These are phyloP conservation scores for Calonectria pseudoturangicola DNA, from an alignment of 2,329 filamentous ascomycete genomes.

Conservation along the genomic window DNA sequence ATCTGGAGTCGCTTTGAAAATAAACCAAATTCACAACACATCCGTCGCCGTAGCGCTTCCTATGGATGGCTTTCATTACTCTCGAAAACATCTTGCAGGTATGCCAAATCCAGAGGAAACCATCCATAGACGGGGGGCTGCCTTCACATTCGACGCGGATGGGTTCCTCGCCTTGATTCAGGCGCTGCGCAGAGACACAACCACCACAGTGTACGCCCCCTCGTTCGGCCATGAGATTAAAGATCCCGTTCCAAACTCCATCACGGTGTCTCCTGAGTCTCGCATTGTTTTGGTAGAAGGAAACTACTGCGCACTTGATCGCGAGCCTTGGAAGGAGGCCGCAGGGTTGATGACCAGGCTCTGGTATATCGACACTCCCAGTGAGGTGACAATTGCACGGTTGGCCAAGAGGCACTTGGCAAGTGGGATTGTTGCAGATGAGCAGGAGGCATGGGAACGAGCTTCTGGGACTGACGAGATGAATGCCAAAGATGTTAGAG, in stretches of 20 bases:
- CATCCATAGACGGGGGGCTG: constrained; percentile 28
- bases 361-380: constrained; percentile 23
- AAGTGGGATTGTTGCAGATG: constrained; percentile 11
- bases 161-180: constrained; percentile 3
- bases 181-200: neutral
- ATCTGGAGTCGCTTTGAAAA: neutral
- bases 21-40: neutral
- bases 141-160: constrained; percentile 28
- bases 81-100: neutral
- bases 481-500: constrained; percentile 29
- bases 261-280: neutral
- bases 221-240: constrained; percentile 19
- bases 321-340: constrained; percentile 21
- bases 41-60: neutral
- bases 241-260: constrained; percentile 15
- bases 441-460: constrained; percentile 25
- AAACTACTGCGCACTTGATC: constrained; percentile 15
- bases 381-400: neutral
- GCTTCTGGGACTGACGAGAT: constrained; percentile 27
- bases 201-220: neutral
- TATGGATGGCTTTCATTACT: constrained; percentile 26
- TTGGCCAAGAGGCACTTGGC: constrained; percentile 9
- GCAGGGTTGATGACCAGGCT: constrained; percentile 24
- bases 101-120: constrained; percentile 24
- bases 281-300: constrained; percentile 4